A percentile compares a stretch with the other conserved stretches of the same genome.
Conservation (phyloP, 1,139 yeast genomes). For the Lodderomyces pseudojiufengensis region DNA sequence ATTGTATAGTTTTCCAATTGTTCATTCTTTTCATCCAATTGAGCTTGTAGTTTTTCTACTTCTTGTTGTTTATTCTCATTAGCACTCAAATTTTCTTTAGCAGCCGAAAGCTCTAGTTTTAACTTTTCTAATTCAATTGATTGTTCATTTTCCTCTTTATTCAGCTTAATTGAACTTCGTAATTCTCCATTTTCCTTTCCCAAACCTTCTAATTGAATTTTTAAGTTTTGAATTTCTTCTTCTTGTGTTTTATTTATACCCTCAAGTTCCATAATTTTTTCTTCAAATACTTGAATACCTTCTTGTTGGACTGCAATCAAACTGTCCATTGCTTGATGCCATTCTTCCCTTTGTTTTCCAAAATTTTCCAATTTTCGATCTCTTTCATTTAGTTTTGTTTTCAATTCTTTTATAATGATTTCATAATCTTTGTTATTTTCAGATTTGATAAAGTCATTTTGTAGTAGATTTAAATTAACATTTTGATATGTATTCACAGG, state of each 20-base stretch:
- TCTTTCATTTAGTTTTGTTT: conserved; percentile 23
- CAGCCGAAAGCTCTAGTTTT: neutral
- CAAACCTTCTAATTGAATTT: conserved; percentile 1
- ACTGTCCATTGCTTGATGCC: conserved; percentile 54
- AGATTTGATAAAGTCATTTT: conserved; percentile 8
- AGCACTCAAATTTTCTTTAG: conserved; percentile 1
- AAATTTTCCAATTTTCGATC: conserved; percentile 45
- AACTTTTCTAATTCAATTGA: neutral
- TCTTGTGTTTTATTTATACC: conserved; percentile 9
- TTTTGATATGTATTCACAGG: conserved; percentile 8
- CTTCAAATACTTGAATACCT: conserved; percentile 21
- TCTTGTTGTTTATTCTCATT: neutral
- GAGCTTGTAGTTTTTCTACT: neutral
- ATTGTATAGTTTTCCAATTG: conserved; percentile 1
- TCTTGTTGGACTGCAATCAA: conserved; percentile 46
- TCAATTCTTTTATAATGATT: conserved; percentile 25
- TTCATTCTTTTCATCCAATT: neutral
- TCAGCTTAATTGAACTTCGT: too few relatives aligned
- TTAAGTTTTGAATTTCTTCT: conserved; percentile 13
- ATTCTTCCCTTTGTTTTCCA: conserved; percentile 53
- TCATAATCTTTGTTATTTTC: conserved; percentile 36
- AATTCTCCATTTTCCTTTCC: conserved; percentile 2
- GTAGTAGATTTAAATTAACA: conserved; percentile 8
- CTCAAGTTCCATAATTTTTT: conserved; percentile 13
- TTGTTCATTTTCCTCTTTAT: neutral